These are phyloP conservation scores for Xylaria nigripes DNA, from an alignment of 495 filamentous ascomycete genomes.

Conservation along the genomic window DNA sequence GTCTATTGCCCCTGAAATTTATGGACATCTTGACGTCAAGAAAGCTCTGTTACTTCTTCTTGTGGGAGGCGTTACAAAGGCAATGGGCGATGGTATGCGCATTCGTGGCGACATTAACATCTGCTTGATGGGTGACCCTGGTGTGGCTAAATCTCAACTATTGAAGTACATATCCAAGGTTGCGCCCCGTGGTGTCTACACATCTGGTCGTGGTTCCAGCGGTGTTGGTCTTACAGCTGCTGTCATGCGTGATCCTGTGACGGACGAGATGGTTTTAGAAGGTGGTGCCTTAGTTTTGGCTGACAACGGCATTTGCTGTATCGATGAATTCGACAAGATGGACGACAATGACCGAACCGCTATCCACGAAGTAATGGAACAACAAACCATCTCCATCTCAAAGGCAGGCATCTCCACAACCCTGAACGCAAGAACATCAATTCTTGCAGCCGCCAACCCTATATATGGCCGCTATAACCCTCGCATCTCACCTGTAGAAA, in stretches of 20 bases:
- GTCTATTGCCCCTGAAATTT: conserved; percentile 97
- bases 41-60: conserved; percentile 90
- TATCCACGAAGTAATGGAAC: conserved; percentile 99
- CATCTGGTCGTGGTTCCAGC: conserved; percentile 89
- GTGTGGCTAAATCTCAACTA: conserved; percentile 97
- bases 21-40: conserved; percentile 92
- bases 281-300: conserved; percentile 92
- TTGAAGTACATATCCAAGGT: conserved; percentile 98
- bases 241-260: conserved; percentile 97
- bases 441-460: conserved; percentile 96
- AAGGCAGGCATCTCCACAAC: conserved; percentile 97
- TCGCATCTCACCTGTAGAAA: conserved; percentile 89
- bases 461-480: conserved; percentile 98
- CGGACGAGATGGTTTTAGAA: conserved; percentile 97
- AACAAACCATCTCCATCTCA: conserved; percentile 97
- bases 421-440: conserved; percentile 90
- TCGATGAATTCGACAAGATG: conserved; percentile 99
- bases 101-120: conserved; percentile 99
- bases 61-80: conserved; percentile 93
- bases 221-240: conserved; percentile 96
- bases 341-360: conserved; percentile 92
- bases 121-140: conserved; percentile 97
- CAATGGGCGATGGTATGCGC: conserved; percentile 95
- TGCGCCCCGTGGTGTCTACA: conserved; percentile 93
- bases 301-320: conserved; percentile 98